Percentiles rank a stretch among this genome's conserved stretches.
Conservation (phyloP, 495 filamentous ascomycete genomes). For the Penicillium angulare region DNA sequence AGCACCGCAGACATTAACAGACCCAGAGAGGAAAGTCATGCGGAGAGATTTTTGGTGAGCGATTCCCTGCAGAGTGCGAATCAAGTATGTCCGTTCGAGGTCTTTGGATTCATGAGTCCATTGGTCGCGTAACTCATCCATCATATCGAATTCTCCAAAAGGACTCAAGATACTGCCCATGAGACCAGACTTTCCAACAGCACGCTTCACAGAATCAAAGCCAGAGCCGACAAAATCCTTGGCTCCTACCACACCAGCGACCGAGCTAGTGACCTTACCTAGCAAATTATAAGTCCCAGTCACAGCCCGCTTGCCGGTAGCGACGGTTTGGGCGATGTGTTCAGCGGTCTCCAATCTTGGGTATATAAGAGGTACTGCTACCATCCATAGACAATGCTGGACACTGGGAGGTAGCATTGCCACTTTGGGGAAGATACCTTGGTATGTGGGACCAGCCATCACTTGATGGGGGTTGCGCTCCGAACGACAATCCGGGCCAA, state of each 20-base stretch:
- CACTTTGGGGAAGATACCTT: slow-evolving; percentile 93
- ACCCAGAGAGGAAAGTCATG: slow-evolving; percentile 94
- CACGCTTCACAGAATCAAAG: slow-evolving; percentile 91
- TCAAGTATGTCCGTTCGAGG: slow-evolving; percentile 92
- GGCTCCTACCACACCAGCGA: slow-evolving; percentile 91
- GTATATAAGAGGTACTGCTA: slow-evolving; percentile 87
- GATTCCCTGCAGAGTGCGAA: slow-evolving; percentile 92
- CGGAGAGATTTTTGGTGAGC: slow-evolving; percentile 88
- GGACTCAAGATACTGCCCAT: slow-evolving; percentile 94
- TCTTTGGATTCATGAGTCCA: slow-evolving; percentile 97
- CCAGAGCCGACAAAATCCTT: slow-evolving; percentile 88
- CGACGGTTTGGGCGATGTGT: slow-evolving; percentile 80
- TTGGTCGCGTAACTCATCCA: slow-evolving; percentile 91
- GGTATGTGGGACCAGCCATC: slow-evolving; percentile 94
- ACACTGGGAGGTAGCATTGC: slow-evolving; percentile 88
- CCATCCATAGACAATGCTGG: slow-evolving; percentile 94
- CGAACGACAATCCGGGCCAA: slow-evolving; percentile 86
- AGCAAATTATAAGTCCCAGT: slow-evolving; percentile 93
- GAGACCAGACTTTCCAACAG: slow-evolving; percentile 87
- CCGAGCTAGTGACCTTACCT: slow-evolving; percentile 89
- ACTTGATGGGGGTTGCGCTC: slow-evolving; percentile 90
- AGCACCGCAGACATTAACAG: slow-evolving; percentile 88
- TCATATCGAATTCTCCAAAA: slow-evolving; percentile 94
- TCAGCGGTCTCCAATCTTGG: slow-evolving; percentile 90
- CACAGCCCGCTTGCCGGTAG: slow-evolving; percentile 94